Evolutionary conservation across 2,329 filamentous ascomycete species (phyloP), one percentile per base, ranked within the genome.

Genomic region (Venturia effusa): DNA sequence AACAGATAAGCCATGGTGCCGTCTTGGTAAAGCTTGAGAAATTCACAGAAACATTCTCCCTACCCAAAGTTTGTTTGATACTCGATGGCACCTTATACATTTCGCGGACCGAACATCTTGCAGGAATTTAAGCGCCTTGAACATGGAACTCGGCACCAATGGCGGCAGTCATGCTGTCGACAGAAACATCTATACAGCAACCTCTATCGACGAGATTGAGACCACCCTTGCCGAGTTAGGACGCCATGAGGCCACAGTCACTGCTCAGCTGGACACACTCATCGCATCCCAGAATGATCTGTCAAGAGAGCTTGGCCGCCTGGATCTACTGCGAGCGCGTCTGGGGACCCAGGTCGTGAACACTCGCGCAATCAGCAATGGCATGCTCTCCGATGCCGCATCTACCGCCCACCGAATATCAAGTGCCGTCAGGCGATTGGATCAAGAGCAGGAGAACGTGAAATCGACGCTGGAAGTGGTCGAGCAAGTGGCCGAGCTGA

Each of bases 401-500:
- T 83, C 88, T 61, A 97, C 92, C 40, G 94, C 94, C 3, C 86
- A 87, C 63, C 85, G 90, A 64, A 88, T 97, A 67, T 96, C 92
- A 64, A 86, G 86, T 71, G 89, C 92, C 62, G 94, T 99, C 64
- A 92, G 90, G 73, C 83, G 86, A 68, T 84, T 99, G 40, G 94
- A 99, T 72, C 81, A 91, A 64, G 93, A 99, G 77, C 96, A 97
- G 79, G 87, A 87, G 65, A 85, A 92, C 34, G 93, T 99, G 10
- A 92, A 94, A 74, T 88, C 92, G 61, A 97, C 94, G 0, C 79
- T 99, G 64, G 84, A 88, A 10, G 92, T 97, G 3, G 94, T 97
- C 13, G 93, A 97, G 75, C 92, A 97, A 77, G 93, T 99, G 17
- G 89, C 90, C 5, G 94, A 99, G 80, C 87, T 99, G 68, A 97